Evolutionary conservation across 768 basidiomycete genomes (phyloP).

Genomic region (Tricholoma flavovirens): DNA sequence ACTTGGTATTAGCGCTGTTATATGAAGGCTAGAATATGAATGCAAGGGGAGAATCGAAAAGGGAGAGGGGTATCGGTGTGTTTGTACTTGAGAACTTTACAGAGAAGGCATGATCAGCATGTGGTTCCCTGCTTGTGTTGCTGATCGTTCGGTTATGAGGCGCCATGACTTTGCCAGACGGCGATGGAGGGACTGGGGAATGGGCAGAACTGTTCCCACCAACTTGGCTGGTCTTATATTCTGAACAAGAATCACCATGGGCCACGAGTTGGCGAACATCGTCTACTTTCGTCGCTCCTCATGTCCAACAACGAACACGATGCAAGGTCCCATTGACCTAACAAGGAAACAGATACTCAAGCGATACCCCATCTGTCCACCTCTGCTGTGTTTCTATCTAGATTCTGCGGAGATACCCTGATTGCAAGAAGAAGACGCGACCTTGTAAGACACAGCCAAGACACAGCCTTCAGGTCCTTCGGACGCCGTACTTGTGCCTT

Average conservation of each 20-base stretch:
- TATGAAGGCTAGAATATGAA: constrained; percentile 3
- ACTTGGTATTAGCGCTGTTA: constrained; percentile 5
- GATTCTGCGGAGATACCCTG: constrained; percentile 15
- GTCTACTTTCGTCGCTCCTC: constrained; percentile 19
- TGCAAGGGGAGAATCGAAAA: background rate
- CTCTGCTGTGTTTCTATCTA: constrained; percentile 9
- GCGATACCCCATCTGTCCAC: constrained; percentile 2
- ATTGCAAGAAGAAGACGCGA: constrained; percentile 2
- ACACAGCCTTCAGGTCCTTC: constrained; percentile 13
- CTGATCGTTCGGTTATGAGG: constrained; percentile 22
- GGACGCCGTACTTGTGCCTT: constrained; percentile 6
- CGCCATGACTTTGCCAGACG: constrained; percentile 20
- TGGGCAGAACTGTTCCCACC: background rate
- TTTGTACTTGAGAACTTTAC: constrained; percentile 26
- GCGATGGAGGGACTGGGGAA: constrained; percentile 3
- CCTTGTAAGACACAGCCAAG: no score
- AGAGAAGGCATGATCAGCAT: constrained; percentile 21
- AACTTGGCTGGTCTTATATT: constrained; percentile 12
- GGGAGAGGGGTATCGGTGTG: constrained; percentile 33
- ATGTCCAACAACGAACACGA: constrained; percentile 21
- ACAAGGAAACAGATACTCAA: constrained; percentile 12
- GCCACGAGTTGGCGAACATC: constrained; percentile 15
- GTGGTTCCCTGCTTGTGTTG: constrained; percentile 28
- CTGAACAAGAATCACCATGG: constrained; percentile 5
- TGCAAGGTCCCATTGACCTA: constrained; percentile 18